phyloP scores from a whole-genome alignment of 129 eudicot species.

The Pittosporum tobira region DNA sequence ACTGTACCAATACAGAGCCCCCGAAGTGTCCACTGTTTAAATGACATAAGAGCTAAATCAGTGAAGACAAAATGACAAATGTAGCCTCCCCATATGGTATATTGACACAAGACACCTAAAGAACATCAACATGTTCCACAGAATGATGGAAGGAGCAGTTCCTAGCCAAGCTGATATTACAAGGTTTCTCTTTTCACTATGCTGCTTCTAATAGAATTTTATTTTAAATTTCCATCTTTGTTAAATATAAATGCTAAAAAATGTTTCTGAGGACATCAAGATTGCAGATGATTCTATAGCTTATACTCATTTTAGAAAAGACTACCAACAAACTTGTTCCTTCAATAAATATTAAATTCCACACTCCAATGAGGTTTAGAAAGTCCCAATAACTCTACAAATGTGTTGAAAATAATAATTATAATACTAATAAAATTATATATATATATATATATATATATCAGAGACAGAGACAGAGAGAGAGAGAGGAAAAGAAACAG shows the following conservation, averaged over 20 bases:
- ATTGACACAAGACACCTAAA: neutral
- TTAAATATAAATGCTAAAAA: neutral
- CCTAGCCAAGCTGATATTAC: neutral
- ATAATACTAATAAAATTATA: no score
- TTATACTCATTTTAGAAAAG: neutral
- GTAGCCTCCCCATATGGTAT: neutral
- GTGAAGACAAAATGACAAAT: no score
- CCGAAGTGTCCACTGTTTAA: constrained; percentile 51
- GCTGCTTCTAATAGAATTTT: neutral
- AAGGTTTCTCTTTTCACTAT: neutral
- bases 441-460: no score
- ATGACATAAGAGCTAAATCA: constrained; percentile 14
- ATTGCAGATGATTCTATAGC: neutral
- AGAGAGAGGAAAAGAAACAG: constrained; percentile 16
- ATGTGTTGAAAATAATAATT: neutral
- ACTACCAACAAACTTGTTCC: neutral
- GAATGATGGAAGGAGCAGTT: neutral
- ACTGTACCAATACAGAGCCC: constrained; percentile 40
- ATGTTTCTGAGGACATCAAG: neutral
- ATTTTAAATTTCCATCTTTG: neutral
- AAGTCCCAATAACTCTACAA: neutral
- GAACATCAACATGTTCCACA: no score
- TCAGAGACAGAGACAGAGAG: no score
- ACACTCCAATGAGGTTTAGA: neutral
- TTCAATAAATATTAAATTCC: neutral